Base-by-base conservation (phyloP, 805 yeast species). In the Zygoascus bituminiphila region DNA sequence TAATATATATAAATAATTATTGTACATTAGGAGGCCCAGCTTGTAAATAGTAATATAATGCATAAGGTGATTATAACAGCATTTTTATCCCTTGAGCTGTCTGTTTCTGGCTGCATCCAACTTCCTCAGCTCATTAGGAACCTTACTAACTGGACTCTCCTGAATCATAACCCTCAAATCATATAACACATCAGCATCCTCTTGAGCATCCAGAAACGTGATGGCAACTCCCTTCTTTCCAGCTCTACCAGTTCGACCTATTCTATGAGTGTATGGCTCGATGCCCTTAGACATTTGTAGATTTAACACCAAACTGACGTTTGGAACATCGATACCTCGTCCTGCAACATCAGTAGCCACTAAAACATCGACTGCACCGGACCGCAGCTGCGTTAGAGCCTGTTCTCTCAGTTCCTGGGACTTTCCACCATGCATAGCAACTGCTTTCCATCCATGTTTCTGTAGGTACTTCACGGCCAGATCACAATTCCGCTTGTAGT, bases 161-260 rank as follows among this genome's bases (percentile, higher is more conserved):
- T 61, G 56, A 45, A 82, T 64, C 65, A 78, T 73, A 53, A 68
- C 67, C 60, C 71, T 70, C 58, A 81, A 62, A 53, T 75, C 81
- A 46, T 65, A 63, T 47, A 83, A 71, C 1, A 79, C 66, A 12
- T 65, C 63, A 12, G 66, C 63, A 56, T 84, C 89, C 3, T 72
- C 73, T 10, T 73, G 74, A 47, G 77, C 78, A 25, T 41, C 44
- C 53, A 88, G 63, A 54, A 86, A 84, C 0, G 96, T 84, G 10
- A 81, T 70, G 4, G 96, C 83, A 8, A 75, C 71, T 41, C 98
- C 98, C 5, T 62, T 62, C 42, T 77, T 78, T 0, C 97, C 98
- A 0, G 96, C 97, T 64, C 98, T 78, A 35, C 98, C 98, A 0
- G 98, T 91, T 67, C 98, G 80, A 49, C 98, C 98, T 45, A 91